Conservation (phyloP, 345 rosid genomes). For the Microthlaspi erraticum region DNA sequence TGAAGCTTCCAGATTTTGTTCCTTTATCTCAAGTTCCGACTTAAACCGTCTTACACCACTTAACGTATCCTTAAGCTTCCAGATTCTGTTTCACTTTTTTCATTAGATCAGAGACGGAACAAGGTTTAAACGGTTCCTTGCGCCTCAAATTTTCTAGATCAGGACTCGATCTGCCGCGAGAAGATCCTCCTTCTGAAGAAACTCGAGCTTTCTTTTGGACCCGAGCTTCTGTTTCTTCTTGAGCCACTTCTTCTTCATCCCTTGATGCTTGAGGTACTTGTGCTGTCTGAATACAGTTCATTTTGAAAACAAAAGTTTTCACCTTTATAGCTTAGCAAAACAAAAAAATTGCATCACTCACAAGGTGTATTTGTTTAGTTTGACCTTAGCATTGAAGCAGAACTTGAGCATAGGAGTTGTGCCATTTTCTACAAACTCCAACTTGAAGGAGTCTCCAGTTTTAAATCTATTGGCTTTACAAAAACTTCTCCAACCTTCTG, state of each 20-base stretch:
- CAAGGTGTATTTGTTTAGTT: background rate
- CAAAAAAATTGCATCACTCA: background rate
- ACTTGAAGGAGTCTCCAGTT: conserved; percentile 18
- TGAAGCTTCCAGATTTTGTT: background rate
- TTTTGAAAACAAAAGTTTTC: background rate
- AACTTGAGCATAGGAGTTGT: conserved; percentile 11
- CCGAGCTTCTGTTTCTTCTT: conserved; percentile 1
- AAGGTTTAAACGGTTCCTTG: conserved; percentile 1
- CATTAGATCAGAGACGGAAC: conserved; percentile 9
- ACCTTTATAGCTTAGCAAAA: background rate
- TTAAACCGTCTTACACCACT: background rate
- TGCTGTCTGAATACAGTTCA: background rate
- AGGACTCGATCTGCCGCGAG: background rate
- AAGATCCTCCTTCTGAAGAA: conserved; percentile 1
- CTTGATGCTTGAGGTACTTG: background rate
- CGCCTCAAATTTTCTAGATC: conserved; percentile 3
- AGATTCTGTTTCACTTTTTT: conserved; percentile 18
- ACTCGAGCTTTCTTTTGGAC: conserved; percentile 13
- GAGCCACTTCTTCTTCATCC: background rate
- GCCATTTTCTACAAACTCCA: conserved; percentile 27
- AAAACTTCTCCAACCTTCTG: background rate
- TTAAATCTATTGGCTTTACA: background rate
- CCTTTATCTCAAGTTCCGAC: conserved; percentile 9
- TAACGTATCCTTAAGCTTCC: background rate
- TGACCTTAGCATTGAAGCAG: background rate